Conservation (phyloP, 2,329 filamentous ascomycete genomes). For the Beauveria scarabaeidicola region DNA sequence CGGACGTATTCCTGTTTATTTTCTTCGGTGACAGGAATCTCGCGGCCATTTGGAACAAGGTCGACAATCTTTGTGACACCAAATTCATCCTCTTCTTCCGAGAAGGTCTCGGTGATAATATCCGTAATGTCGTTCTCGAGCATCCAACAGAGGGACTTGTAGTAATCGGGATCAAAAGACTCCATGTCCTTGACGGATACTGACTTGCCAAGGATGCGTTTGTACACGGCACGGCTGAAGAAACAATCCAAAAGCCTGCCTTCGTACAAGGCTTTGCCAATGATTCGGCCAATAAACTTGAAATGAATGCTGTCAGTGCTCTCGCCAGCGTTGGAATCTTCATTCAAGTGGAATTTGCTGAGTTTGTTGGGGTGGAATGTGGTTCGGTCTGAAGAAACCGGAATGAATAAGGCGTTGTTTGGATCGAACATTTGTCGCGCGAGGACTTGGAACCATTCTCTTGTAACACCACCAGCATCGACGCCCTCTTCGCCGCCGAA, state of each 20-base stretch:
- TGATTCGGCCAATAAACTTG: conserved; percentile 98
- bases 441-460: conserved; percentile 98
- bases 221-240: conserved; percentile 98
- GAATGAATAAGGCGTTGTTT: conserved; percentile 92
- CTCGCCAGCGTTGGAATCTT: conserved; percentile 58
- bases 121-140: conserved; percentile 97
- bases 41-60: conserved; percentile 76
- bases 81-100: conserved; percentile 88
- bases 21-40: conserved; percentile 90
- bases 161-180: conserved; percentile 95
- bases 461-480: conserved; percentile 91
- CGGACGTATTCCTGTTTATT: conserved; percentile 99
- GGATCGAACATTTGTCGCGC: conserved; percentile 98
- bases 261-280: conserved; percentile 96
- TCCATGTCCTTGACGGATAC: conserved; percentile 99
- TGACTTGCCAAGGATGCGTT: conserved; percentile 87
- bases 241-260: conserved; percentile 93
- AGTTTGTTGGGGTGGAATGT: conserved; percentile 98
- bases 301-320: conserved; percentile 96
- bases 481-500: conserved; percentile 98
- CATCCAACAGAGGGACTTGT: conserved; percentile 98
- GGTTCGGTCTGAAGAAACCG: conserved; percentile 92
- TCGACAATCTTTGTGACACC: conserved; percentile 83
- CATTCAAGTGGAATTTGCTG: conserved; percentile 35
- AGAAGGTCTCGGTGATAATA: conserved; percentile 94